Evolutionary conservation across 2,329 filamentous ascomycete species (phyloP).

Genomic region (Curvularia lunata): DNA sequence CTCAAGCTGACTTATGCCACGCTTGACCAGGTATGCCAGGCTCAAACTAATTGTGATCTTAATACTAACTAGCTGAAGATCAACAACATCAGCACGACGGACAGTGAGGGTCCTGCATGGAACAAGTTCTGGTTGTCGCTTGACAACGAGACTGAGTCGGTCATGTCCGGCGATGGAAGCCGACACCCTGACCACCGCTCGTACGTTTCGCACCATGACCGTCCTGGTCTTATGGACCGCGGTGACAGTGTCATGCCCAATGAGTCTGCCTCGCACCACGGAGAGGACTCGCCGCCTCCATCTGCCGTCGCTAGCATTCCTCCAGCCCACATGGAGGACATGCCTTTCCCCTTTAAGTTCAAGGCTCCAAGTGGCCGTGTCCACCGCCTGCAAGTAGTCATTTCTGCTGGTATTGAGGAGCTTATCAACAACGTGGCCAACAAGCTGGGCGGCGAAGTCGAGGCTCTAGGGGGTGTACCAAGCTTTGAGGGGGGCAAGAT

Average conservation of each 20-base stretch:
- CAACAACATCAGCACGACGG: constrained; percentile 88
- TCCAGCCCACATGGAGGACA: constrained; percentile 64
- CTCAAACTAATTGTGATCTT: neutral
- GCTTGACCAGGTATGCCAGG: constrained; percentile 77
- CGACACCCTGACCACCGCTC: constrained; percentile 73
- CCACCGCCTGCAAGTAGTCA: constrained; percentile 84
- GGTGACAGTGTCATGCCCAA: constrained; percentile 88
- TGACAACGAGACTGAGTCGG: constrained; percentile 91
- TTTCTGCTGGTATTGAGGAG: constrained; percentile 78
- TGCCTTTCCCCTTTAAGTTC: constrained; percentile 97
- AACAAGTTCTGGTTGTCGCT: constrained; percentile 99
- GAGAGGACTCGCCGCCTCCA: constrained; percentile 74
- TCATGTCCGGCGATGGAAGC: constrained; percentile 89
- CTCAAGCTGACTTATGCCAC: constrained; percentile 98
- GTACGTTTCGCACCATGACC: constrained; percentile 80
- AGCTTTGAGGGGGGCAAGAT: constrained; percentile 80
- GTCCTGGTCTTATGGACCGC: constrained; percentile 65
- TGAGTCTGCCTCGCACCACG: constrained; percentile 93
- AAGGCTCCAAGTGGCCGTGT: constrained; percentile 95
- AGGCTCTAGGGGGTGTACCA: constrained; percentile 81
- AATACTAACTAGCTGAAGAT: constrained; percentile 55
- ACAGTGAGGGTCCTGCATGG: constrained; percentile 95
- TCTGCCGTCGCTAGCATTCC: constrained; percentile 67
- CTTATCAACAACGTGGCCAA: constrained; percentile 78
- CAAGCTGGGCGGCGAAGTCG: constrained; percentile 85